A percentile compares a stretch with the other conserved stretches of the same genome.
phyloP scores from a whole-genome alignment of 331 rosid genomes.

The Rosa hybrid region DNA sequence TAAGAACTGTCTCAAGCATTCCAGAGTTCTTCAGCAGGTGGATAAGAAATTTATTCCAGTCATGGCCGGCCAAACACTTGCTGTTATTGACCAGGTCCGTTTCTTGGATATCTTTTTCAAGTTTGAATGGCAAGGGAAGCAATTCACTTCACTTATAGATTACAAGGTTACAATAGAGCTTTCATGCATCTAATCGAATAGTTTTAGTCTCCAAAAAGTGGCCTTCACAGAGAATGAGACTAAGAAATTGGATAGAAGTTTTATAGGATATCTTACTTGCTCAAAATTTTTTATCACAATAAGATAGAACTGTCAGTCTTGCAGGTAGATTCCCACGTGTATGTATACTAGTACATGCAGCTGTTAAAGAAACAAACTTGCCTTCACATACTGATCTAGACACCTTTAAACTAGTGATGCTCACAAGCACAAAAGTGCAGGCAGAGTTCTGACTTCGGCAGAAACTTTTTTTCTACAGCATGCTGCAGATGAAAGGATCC shows the following conservation, averaged over 20 bases:
- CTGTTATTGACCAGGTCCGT: slow-evolving; percentile 86
- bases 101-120: not conserved
- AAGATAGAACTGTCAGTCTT: not conserved
- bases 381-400: not conserved
- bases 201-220: not conserved
- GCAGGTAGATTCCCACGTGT: not conserved
- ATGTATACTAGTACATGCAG: slow-evolving; percentile 11
- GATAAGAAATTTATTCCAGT: slow-evolving; percentile 94
- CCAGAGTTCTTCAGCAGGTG: slow-evolving; percentile 83
- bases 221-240: not conserved
- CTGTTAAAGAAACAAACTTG: not conserved
- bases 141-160: slow-evolving; percentile 9
- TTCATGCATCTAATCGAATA: not conserved
- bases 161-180: not conserved
- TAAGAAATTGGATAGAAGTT: not conserved
- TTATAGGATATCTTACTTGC: not conserved
- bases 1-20: slow-evolving; percentile 65
- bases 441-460: slow-evolving; percentile 30
- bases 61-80: slow-evolving; percentile 75
- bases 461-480: slow-evolving; percentile 54
- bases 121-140: slow-evolving; percentile 2
- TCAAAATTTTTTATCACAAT: not conserved
- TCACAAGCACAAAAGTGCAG: not conserved
- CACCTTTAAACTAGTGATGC: not conserved
- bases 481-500: slow-evolving; percentile 96